Evolutionary conservation across 2,329 filamentous ascomycete species (phyloP).

Genomic region (Aspergillus sp.): DNA sequence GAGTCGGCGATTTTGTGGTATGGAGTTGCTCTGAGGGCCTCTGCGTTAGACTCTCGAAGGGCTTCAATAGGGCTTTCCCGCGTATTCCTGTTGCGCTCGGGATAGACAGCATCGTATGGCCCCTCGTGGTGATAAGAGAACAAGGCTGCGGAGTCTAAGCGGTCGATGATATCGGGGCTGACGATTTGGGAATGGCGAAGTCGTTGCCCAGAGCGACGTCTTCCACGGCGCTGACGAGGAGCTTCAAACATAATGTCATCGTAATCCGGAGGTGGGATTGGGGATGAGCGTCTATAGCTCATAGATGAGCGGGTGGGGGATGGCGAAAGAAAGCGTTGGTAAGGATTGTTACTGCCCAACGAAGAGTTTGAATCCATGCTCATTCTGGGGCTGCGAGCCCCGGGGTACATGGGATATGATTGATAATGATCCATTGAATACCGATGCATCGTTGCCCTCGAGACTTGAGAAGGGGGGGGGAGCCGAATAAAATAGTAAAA

Average conservation of each 20-base stretch:
- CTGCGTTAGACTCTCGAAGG: slow-evolving; percentile 68
- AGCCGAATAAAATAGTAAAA: not conserved
- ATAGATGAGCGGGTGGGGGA: slow-evolving; percentile 21
- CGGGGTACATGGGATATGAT: slow-evolving; percentile 16
- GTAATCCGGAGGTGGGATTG: slow-evolving; percentile 26
- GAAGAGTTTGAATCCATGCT: slow-evolving; percentile 14
- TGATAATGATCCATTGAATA: slow-evolving; percentile 11
- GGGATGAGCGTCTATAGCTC: slow-evolving; percentile 20
- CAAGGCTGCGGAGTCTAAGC: slow-evolving; percentile 66
- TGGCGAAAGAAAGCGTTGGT: slow-evolving; percentile 28
- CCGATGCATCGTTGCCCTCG: not conserved
- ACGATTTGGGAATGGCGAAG: slow-evolving; percentile 39
- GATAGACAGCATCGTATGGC: slow-evolving; percentile 80
- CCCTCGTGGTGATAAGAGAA: slow-evolving; percentile 83
- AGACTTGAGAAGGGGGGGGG: not conserved
- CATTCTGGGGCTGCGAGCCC: slow-evolving; percentile 13
- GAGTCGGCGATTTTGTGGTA: slow-evolving; percentile 74
- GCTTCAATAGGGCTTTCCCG: slow-evolving; percentile 72
- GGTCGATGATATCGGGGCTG: slow-evolving; percentile 76
- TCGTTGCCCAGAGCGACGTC: slow-evolving; percentile 13
- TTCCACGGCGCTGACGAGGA: slow-evolving; percentile 18
- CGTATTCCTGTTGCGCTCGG: slow-evolving; percentile 68
- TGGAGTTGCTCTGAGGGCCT: slow-evolving; percentile 79
- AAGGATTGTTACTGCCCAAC: slow-evolving; percentile 26
- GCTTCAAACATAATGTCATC: slow-evolving; percentile 25